Evolutionary conservation across 768 basidiomycete genomes (phyloP), one percentile per base, ranked within the genome.

Genomic region (Xerocomus spinulosus): DNA sequence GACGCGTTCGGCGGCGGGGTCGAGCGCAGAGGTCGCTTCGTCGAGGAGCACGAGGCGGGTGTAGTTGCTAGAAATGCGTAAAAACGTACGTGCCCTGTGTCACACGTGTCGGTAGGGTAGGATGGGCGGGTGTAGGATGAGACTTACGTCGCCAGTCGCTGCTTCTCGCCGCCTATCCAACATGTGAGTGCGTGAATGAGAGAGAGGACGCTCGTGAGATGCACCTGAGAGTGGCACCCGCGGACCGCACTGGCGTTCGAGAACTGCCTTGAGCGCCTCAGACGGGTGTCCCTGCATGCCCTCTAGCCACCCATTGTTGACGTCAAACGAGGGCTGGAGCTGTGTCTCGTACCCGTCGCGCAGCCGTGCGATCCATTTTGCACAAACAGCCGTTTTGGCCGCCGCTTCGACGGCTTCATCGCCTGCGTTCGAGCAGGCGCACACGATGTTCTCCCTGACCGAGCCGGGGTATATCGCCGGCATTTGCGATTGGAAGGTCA

Each of bases 1-100:
- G 1, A 71, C 62, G 13, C 68, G 70, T 57, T 85, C 83, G 0
- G 71, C 75, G 34, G 74, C 62, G 9, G 83, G 73, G 45, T 83
- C 82, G 33, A 82, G 53, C 3, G 78, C 73, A 0, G 80, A 79
- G 30, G 72, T 80, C 0, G 81, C 79, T 56, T 83, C 81, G 50
- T 84, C 82, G 3, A 78, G 71, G 3, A 77, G 70, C n/a, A 82
- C 64, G 12, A 82, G 72, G 24, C 68, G 72, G 20, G 74, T 67
- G 3, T 72, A 50, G 13, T 60, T 64, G 17, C 58, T 32, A 15
- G 54, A 38, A 0, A 66, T 37, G 28, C 73, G 62, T 70, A 75
- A 74, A 48, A 77, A 78, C 8, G 68, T 68, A 6, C 76, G 75
- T 13, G 76, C 72, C 21, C 78, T 78, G 45, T 21, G n/a, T 3